A percentile compares a stretch with the other conserved stretches of the same genome.
phyloP scores from a whole-genome alignment of 108 stramenopile species.

The Aurantiochytrium sp. region DNA sequence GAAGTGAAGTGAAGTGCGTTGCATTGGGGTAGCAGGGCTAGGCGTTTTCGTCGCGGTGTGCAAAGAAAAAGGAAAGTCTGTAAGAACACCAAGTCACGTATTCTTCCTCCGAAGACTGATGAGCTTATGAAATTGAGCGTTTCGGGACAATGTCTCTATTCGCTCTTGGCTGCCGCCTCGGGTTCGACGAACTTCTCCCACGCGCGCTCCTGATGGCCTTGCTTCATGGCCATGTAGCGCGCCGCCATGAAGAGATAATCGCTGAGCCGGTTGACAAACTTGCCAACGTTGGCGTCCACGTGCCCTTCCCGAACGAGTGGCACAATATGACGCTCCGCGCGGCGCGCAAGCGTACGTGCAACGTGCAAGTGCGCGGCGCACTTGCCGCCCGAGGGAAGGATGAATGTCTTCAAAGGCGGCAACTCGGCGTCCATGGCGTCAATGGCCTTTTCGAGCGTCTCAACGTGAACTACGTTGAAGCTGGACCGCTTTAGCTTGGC shows the following conservation, averaged over 20 bases:
- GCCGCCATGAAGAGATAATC: constrained; percentile 23
- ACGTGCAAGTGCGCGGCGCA: constrained; percentile 23
- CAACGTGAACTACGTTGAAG: background rate
- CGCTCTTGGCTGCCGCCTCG: background rate
- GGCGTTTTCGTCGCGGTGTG: too few relatives aligned
- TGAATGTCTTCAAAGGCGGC: constrained; percentile 14
- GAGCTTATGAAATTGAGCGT: too few relatives aligned
- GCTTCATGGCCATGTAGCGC: constrained; percentile 1
- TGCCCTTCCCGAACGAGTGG: constrained; percentile 10
- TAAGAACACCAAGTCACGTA: too few relatives aligned
- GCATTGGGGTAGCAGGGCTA: too few relatives aligned
- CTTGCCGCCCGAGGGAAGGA: constrained; percentile 22
- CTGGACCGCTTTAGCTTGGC: background rate
- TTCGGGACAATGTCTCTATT: too few relatives aligned
- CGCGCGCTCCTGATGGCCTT: background rate
- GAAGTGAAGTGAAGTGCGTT: too few relatives aligned
- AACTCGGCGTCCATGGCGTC: constrained; percentile 23
- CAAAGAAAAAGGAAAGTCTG: too few relatives aligned
- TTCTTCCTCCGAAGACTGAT: too few relatives aligned
- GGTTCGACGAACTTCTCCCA: background rate
- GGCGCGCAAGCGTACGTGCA: background rate
- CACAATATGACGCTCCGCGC: constrained; percentile 16
- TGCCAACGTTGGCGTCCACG: background rate
- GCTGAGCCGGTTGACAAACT: constrained; percentile 15
- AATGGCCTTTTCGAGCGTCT: background rate